These are phyloP conservation scores for Ophiostoma novo-ulmi DNA, from an alignment of 2,329 filamentous ascomycete species.

Conservation along the genomic window DNA sequence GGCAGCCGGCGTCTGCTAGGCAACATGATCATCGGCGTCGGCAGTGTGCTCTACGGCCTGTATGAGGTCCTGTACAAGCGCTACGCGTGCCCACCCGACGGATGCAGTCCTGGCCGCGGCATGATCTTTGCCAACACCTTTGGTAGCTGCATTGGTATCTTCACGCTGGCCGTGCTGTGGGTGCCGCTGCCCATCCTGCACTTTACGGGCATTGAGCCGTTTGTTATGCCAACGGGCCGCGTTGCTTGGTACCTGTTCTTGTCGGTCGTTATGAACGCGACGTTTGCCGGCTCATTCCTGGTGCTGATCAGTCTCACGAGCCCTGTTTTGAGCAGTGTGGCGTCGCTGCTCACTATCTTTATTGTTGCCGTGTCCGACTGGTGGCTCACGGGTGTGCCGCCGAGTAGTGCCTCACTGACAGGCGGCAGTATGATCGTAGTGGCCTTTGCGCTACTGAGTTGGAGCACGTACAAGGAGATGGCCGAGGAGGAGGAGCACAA, in stretches of 20 bases:
- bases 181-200: conserved; percentile 84
- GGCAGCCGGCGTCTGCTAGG: conserved; percentile 65
- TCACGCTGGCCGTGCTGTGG: conserved; percentile 86
- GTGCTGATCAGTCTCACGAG: conserved; percentile 89
- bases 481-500: conserved; percentile 69
- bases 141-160: conserved; percentile 77
- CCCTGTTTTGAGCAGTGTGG: conserved; percentile 87
- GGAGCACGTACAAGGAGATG: conserved; percentile 92
- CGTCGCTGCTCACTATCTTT: conserved; percentile 92
- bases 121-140: conserved; percentile 95
- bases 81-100: conserved; percentile 86
- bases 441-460: conserved; percentile 82
- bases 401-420: conserved; percentile 67
- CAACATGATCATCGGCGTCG: conserved; percentile 86
- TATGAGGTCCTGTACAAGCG: conserved; percentile 98
- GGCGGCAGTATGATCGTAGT: conserved; percentile 85
- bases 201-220: conserved; percentile 69
- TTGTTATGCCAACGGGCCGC: conserved; percentile 72
- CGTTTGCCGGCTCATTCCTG: conserved; percentile 87
- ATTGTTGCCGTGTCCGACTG: conserved; percentile 91
- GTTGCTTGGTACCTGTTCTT: conserved; percentile 75
- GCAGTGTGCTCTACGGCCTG: conserved; percentile 87
- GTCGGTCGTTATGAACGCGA: conserved; percentile 80
- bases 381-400: conserved; percentile 69
- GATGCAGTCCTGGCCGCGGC: conserved; percentile 74